phyloP scores from a whole-genome alignment of 768 basidiomycete genomes.

The Leccinum disarticulatum region DNA sequence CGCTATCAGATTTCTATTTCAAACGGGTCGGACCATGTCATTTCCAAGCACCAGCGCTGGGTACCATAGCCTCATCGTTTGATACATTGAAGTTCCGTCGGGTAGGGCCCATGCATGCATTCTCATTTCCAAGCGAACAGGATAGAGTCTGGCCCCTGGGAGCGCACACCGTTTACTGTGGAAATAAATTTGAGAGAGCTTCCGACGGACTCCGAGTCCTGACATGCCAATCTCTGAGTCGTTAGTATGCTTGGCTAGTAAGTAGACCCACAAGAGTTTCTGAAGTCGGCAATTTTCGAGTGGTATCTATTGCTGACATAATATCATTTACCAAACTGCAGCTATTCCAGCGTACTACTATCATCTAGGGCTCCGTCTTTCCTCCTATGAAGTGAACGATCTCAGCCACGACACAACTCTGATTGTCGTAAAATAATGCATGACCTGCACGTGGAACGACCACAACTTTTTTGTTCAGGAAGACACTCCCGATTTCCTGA shows the following conservation, averaged over 20 bases:
- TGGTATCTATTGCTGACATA: not conserved
- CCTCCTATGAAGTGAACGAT: conserved; percentile 5
- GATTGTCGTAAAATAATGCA: conserved; percentile 3
- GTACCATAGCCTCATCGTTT: not conserved
- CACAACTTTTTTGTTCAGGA: not conserved
- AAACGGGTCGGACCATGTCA: not conserved
- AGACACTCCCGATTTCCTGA: not conserved
- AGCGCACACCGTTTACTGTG: no score
- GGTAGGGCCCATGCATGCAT: no score
- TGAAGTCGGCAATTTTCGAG: not conserved
- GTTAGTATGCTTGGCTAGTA: no score
- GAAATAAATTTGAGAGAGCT: no score
- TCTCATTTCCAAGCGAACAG: no score
- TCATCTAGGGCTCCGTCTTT: not conserved
- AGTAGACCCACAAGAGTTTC: no score
- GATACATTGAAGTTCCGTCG: not conserved
- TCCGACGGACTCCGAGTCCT: no score
- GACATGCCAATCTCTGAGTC: no score
- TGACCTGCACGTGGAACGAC: conserved; percentile 1
- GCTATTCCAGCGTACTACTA: no score
- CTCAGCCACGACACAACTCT: conserved; percentile 2
- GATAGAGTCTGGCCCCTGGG: no score
- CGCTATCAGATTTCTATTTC: not conserved
- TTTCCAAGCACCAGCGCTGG: no score
- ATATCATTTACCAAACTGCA: not conserved